Percentiles rank a stretch among this genome's conserved stretches.
Conservation (phyloP, 2,329 filamentous ascomycete genomes). For the Chaetomium sp. region DNA sequence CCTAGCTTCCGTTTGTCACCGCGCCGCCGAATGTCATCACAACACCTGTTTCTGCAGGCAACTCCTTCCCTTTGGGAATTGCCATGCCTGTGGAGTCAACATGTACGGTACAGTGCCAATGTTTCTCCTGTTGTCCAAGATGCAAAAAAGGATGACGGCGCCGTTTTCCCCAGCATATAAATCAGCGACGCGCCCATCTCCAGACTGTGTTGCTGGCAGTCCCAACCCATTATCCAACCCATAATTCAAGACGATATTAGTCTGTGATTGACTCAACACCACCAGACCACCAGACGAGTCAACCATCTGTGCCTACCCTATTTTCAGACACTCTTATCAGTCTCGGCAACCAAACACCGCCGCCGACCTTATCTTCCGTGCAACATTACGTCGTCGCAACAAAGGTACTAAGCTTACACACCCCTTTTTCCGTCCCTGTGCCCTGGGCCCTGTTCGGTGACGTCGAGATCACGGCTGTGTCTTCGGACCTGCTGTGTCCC, state of each 20-base stretch:
- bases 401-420: conserved; percentile 21
- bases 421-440: conserved; percentile 9
- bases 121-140: conserved; percentile 22
- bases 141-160: conserved; percentile 7
- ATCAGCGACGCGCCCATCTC: conserved; percentile 20
- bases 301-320: conserved; percentile 17
- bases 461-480: conserved; percentile 12
- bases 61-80: conserved; percentile 27
- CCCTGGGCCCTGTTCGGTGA: conserved; percentile 21
- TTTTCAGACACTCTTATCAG: conserved; percentile 32
- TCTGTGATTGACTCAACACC: conserved; percentile 13
- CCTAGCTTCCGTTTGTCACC: conserved; percentile 30
- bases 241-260: conserved; percentile 8
- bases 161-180: conserved; percentile 21
- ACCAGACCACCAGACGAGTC: conserved; percentile 1
- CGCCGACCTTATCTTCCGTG: conserved; percentile 32
- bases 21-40: conserved; percentile 33
- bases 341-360: conserved; percentile 29
- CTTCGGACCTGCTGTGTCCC: conserved; percentile 8
- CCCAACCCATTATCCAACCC: conserved; percentile 9
- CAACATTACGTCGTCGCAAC: conserved; percentile 23
- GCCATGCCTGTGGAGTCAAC: conserved; percentile 23
- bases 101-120: conserved; percentile 29
- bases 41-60: conserved; percentile 29
- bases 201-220: conserved; percentile 8